These are phyloP conservation scores for Auriscalpium orientale DNA, from an alignment of 768 basidiomycete genomes.

Conservation along the genomic window DNA sequence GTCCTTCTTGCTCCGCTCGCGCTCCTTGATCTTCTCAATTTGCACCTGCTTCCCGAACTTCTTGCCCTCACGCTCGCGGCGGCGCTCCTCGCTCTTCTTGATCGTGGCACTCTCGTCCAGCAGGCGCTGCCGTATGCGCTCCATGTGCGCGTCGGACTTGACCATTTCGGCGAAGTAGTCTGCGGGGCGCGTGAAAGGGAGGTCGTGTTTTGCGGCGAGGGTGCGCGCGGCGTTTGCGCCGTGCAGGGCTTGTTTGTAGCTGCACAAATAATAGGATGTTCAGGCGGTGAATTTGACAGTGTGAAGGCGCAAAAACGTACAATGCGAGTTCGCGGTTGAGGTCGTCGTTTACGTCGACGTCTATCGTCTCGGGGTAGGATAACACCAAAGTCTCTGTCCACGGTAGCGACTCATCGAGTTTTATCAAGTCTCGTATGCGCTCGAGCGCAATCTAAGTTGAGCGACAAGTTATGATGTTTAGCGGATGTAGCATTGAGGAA, in stretches of 20 bases:
- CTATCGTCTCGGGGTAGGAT: conserved; percentile 63
- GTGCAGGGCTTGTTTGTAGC: conserved; percentile 94
- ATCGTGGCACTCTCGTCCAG: conserved; percentile 85
- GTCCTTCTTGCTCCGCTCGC: conserved; percentile 85
- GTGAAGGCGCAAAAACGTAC: conserved; percentile 39
- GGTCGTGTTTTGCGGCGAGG: conserved; percentile 69
- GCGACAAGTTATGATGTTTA: neutral
- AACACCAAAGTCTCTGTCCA: conserved; percentile 82
- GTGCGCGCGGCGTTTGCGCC: conserved; percentile 66
- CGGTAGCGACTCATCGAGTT: conserved; percentile 63
- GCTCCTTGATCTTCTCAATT: conserved; percentile 85
- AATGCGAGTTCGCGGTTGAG: conserved; percentile 93
- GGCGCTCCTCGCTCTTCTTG: conserved; percentile 87
- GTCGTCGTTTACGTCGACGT: conserved; percentile 79
- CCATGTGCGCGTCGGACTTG: conserved; percentile 96
- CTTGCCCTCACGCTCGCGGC: conserved; percentile 89
- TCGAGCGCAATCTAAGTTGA: conserved; percentile 58
- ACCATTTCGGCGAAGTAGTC: conserved; percentile 99
- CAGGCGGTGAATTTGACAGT: neutral
- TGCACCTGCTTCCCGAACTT: conserved; percentile 99
- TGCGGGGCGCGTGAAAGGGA: conserved; percentile 84
- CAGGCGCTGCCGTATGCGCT: conserved; percentile 83
- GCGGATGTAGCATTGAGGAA: neutral
- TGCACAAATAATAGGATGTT: conserved; percentile 22
- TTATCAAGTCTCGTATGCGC: conserved; percentile 72